Percentiles rank a stretch among this genome's conserved stretches.
phyloP scores from a whole-genome alignment of 2,329 filamentous ascomycete species.

The Monilinia fructicola region DNA sequence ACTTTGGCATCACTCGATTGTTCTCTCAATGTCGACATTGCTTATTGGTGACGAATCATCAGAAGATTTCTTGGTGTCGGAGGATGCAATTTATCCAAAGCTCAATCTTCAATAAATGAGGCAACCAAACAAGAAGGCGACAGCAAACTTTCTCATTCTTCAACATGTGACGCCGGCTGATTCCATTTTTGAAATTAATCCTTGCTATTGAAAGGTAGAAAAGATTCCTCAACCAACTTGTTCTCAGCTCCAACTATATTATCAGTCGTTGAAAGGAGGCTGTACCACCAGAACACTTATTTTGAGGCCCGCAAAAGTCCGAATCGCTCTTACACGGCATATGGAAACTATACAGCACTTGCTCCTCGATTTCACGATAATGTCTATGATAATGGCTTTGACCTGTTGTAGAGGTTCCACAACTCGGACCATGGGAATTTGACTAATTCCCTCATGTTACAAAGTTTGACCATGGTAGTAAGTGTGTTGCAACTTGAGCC shows the following conservation, averaged over 20 bases:
- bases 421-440: background rate
- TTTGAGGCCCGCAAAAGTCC: constrained; percentile 5
- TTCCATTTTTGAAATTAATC: constrained; percentile 4
- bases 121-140: background rate
- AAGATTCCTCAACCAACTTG: constrained; percentile 4
- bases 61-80: background rate
- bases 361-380: constrained; percentile 19
- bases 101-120: background rate
- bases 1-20: background rate
- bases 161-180: constrained; percentile 14
- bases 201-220: constrained; percentile 4
- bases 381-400: background rate
- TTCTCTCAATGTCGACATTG: background rate
- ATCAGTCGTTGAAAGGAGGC: constrained; percentile 5
- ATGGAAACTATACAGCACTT: constrained; percentile 17
- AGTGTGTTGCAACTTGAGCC: constrained; percentile 18
- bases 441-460: constrained; percentile 18
- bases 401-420: background rate
- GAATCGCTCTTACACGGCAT: constrained; percentile 15
- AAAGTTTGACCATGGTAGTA: background rate
- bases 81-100: constrained; percentile 8
- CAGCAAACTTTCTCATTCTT: background rate
- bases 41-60: constrained; percentile 11
- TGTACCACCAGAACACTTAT: constrained; percentile 17
- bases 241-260: constrained; percentile 14